Evolutionary conservation across 2,329 filamentous ascomycete species (phyloP), one percentile per base, ranked within the genome.

Genomic region (Calycina herbarum): DNA sequence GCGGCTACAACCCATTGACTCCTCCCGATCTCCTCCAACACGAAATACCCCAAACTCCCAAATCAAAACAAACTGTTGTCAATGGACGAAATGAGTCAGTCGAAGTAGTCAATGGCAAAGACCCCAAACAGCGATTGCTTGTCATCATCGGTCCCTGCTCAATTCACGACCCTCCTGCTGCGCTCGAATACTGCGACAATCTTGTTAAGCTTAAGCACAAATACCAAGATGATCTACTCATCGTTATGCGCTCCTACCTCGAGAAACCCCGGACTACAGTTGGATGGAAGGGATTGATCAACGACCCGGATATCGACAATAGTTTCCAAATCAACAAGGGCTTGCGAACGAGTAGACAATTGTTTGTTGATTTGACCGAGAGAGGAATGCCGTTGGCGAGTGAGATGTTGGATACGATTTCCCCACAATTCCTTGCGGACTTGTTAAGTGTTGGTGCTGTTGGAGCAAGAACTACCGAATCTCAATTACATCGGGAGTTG

Each of bases 311-410:
- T 76, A 96, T 99, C 76, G 94, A 98, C 79, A 94, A 97, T 78
- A 95, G 91, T 79, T 98, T 97, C 90, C 89, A 97, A 81, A 98
- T 99, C 82, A 98, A 98, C 85, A 98, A 98, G 84, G 95, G 95
- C 24, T 81, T 99, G 75, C 88, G 92, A 61, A 83, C 93, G 64
- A 92, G 93, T 64, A 86, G 95, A 72, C 89, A 98, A 79, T 85
- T 99, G 77, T 98, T 97, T 79, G 89, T 96, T 69, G 93, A 98
- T 77, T 83, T 99, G 72, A 98, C 94, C 0, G 84, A 87, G 77
- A 91, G 89, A 81, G 95, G 95, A 75, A 96, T 99, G 92, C 95
- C 95, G 35, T 89, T 99, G 74, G 95, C 95, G 56, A 94, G 89
- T 77, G 95, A 99, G 82, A 97, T 99, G 93, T 84, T 99, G 68